Evolutionary conservation across 495 filamentous ascomycete species (phyloP).

Genomic region (Melanomma pulvis-pyrius): DNA sequence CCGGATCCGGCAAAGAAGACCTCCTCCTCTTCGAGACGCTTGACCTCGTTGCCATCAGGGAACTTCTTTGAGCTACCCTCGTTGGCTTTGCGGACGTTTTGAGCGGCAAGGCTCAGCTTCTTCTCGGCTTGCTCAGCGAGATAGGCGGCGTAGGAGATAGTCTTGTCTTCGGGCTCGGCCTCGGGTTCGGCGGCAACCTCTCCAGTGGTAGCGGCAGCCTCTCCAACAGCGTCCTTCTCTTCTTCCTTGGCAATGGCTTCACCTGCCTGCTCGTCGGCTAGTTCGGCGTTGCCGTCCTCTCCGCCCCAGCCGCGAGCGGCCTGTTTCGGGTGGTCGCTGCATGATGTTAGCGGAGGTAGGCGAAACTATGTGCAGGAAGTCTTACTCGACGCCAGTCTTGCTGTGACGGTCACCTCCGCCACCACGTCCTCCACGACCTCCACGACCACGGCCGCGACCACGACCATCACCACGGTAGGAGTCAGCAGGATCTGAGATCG

Average conservation of each 20-base stretch:
- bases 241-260: conserved; percentile 84
- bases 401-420: conserved; percentile 75
- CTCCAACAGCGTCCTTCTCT: conserved; percentile 59
- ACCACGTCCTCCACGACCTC: conserved; percentile 41
- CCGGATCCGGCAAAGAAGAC: conserved; percentile 70
- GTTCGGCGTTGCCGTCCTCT: conserved; percentile 74
- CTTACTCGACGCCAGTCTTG: conserved; percentile 71
- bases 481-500: conserved; percentile 29
- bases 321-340: conserved; percentile 88
- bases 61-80: conserved; percentile 93
- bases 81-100: conserved; percentile 82
- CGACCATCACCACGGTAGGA: conserved; percentile 42
- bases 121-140: conserved; percentile 84
- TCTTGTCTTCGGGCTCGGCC: conserved; percentile 80
- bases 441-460: conserved; percentile 60
- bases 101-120: conserved; percentile 66
- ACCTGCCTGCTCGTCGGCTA: conserved; percentile 84
- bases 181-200: conserved; percentile 39
- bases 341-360: conserved; percentile 28
- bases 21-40: conserved; percentile 70
- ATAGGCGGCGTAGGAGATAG: conserved; percentile 84
- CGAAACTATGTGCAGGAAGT: neutral
- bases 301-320: conserved; percentile 88
- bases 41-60: conserved; percentile 77
- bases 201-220: conserved; percentile 42